phyloP scores from a whole-genome alignment of 331 rosid genomes.

The Stylosanthes scabra region DNA sequence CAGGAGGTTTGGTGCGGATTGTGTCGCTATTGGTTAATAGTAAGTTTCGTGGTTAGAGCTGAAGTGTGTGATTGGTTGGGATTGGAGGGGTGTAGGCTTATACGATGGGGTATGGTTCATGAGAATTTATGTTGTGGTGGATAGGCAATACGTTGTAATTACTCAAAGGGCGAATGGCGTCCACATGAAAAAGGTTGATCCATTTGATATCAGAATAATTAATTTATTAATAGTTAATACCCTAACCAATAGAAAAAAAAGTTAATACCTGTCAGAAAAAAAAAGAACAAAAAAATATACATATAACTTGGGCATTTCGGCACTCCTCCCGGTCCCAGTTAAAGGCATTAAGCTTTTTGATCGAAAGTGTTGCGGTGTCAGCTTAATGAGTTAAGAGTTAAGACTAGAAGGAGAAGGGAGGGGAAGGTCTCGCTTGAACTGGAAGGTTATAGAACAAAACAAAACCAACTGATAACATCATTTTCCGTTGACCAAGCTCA shows the following conservation, averaged over 20 bases:
- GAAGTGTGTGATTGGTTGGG: constrained; percentile 8
- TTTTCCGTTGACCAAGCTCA: not conserved
- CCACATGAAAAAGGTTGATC: constrained; percentile 44
- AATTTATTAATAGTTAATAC: no score
- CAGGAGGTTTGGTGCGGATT: not conserved
- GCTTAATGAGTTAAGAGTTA: no score
- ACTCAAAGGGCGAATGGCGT: constrained; percentile 7
- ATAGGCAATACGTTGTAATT: not conserved
- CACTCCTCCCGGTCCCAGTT: no score
- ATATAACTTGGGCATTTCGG: no score
- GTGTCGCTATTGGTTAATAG: not conserved
- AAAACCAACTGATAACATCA: constrained; percentile 5
- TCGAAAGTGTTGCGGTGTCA: no score
- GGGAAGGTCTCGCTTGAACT: not conserved
- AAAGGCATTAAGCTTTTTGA: no score
- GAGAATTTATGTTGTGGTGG: not conserved
- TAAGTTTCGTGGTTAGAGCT: not conserved
- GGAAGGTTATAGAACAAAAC: not conserved
- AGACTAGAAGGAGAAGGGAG: not conserved
- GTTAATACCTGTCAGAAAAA: no score
- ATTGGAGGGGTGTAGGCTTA: not conserved
- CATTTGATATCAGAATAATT: constrained; percentile 25
- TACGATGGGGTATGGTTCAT: not conserved
- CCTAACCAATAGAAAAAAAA: no score
- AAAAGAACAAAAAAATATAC: no score